phyloP scores from a whole-genome alignment of 148 eudicot genomes.

The Tetragonia tetragonoides region DNA sequence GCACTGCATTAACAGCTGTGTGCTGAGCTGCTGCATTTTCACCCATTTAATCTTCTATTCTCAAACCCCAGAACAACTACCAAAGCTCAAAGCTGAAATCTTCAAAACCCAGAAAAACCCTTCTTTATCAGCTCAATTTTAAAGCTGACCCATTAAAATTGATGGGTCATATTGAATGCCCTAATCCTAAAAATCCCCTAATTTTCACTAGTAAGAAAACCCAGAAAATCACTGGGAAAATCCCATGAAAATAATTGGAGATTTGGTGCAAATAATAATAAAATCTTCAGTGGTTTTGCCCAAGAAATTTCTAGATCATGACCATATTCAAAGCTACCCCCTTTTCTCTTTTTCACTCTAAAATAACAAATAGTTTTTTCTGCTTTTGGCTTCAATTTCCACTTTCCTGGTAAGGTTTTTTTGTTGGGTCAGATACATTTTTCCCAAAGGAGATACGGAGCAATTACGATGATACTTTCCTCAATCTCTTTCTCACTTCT shows the following conservation, averaged over 20 bases:
- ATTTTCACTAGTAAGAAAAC: constrained; percentile 8
- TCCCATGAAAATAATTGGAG: constrained; percentile 10
- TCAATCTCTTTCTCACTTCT: constrained; percentile 10
- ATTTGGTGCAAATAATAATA: constrained; percentile 12
- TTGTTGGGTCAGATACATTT: not conserved
- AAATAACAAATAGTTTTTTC: not conserved
- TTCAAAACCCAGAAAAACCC: not conserved
- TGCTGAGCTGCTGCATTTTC: constrained; percentile 76
- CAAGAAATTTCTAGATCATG: constrained; percentile 23
- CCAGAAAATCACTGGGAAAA: constrained; percentile 16
- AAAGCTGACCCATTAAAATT: constrained; percentile 22
- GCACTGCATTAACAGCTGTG: constrained; percentile 69
- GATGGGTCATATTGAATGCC: constrained; percentile 15
- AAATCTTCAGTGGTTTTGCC: constrained; percentile 6
- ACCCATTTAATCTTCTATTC: constrained; percentile 54
- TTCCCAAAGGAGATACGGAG: constrained; percentile 21
- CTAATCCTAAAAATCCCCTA: constrained; percentile 24
- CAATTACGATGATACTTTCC: constrained; percentile 20
- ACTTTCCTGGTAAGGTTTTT: too few species aligned
- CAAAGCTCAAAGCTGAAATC: not conserved
- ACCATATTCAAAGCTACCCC: constrained; percentile 16
- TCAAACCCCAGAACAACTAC: constrained; percentile 13
- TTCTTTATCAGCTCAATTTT: not conserved
- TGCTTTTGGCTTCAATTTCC: not conserved
- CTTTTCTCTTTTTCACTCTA: not conserved